These are phyloP conservation scores for Pythium myriotylum DNA, from an alignment of 352 stramenopile genomes.

Conservation along the genomic window DNA sequence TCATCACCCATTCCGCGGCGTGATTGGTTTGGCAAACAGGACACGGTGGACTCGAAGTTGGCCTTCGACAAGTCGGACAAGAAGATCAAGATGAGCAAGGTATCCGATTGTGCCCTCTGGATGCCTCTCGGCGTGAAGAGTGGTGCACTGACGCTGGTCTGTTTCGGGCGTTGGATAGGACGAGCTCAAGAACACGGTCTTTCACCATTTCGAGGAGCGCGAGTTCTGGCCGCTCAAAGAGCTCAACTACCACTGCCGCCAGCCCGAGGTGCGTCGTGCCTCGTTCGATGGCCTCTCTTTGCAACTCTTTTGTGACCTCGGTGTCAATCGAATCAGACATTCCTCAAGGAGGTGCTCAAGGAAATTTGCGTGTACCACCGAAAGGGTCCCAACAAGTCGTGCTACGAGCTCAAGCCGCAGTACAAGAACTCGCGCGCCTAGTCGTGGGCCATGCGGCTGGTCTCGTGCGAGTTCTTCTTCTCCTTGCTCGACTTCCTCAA, in stretches of 20 bases:
- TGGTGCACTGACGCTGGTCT: not conserved
- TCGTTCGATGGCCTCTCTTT: not conserved
- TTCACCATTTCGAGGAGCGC: conserved; percentile 87
- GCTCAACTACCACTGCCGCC: conserved; percentile 86
- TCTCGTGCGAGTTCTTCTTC: conserved; percentile 39
- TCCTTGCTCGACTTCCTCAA: conserved; percentile 5
- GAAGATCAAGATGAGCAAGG: conserved; percentile 92
- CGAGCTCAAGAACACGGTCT: conserved; percentile 87
- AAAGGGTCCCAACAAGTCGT: conserved; percentile 89
- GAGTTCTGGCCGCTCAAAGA: conserved; percentile 90
- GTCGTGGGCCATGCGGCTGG: conserved; percentile 36
- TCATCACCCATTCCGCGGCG: conserved; percentile 7
- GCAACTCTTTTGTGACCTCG: not conserved
- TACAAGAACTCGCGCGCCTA: conserved; percentile 73
- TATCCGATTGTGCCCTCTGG: conserved; percentile 10
- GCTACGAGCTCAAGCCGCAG: conserved; percentile 88
- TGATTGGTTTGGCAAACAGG: conserved; percentile 10
- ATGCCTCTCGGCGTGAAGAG: too few species aligned
- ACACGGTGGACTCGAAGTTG: conserved; percentile 34
- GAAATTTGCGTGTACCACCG: conserved; percentile 90
- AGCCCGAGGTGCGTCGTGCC: conserved; percentile 74
- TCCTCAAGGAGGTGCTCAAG: conserved; percentile 88
- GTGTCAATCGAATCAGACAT: conserved; percentile 48
- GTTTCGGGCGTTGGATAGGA: conserved; percentile 42
- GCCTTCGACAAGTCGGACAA: conserved; percentile 74